Evolutionary conservation across 805 yeast species (phyloP).

Genomic region (Myxozyma melibiosi): DNA sequence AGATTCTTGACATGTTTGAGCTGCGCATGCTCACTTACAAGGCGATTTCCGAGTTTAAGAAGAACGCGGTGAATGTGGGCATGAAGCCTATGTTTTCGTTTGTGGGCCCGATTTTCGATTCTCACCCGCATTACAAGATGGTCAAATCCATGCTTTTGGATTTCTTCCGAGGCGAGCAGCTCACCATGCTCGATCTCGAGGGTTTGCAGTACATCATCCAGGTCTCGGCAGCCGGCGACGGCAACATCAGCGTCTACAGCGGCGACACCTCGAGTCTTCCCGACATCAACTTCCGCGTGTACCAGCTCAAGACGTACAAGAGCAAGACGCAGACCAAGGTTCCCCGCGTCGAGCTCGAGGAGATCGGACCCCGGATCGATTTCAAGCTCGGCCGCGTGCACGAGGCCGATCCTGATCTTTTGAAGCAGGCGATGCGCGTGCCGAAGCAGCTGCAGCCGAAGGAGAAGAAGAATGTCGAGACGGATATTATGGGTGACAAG

Average conservation of each 20-base stretch:
- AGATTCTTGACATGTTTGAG: slow-evolving; percentile 93
- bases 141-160: slow-evolving; percentile 87
- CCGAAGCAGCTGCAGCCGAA: slow-evolving; percentile 82
- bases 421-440: slow-evolving; percentile 80
- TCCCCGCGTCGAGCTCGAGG: slow-evolving; percentile 92
- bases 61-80: slow-evolving; percentile 75
- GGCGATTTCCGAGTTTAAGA: slow-evolving; percentile 72
- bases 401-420: slow-evolving; percentile 80
- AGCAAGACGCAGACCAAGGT: slow-evolving; percentile 73
- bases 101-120: slow-evolving; percentile 89
- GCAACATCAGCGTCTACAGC: slow-evolving; percentile 36
- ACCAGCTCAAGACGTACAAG: slow-evolving; percentile 75
- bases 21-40: slow-evolving; percentile 69
- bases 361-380: slow-evolving; percentile 93
- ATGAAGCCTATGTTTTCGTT: slow-evolving; percentile 92
- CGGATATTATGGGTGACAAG: slow-evolving; percentile 93
- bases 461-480: slow-evolving; percentile 84
- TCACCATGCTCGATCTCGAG: slow-evolving; percentile 74
- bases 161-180: slow-evolving; percentile 70
- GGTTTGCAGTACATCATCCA: slow-evolving; percentile 91
- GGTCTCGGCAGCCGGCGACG: slow-evolving; percentile 65
- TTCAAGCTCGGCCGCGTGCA: slow-evolving; percentile 87
- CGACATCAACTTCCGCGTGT: slow-evolving; percentile 84
- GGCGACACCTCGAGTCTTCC: slow-evolving; percentile 53
- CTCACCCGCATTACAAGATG: slow-evolving; percentile 82